Base-by-base conservation (phyloP, 345 rosid species). In the Euphorbia peplus region DNA sequence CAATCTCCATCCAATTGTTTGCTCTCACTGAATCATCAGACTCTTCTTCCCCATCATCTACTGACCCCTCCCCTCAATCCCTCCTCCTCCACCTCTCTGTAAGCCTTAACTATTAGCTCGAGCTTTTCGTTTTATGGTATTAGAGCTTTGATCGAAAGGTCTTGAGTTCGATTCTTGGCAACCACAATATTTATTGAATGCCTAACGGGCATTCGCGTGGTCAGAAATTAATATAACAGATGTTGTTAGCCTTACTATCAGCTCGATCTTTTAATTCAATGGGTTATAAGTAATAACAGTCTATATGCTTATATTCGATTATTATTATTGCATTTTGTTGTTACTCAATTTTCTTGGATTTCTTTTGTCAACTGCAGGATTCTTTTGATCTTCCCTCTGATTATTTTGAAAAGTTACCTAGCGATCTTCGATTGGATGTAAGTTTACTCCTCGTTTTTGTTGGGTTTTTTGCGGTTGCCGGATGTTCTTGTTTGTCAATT, bases 371-470 rank as follows among this genome's bases (percentile, higher is more conserved):
- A 47, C 14, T 82, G 91, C 90, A 91, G 98, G 88, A 82, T 56
- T 75, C 87, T 73, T 89, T 93, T 72, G 90, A 87, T 85, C 96
- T 93, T 68, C 91, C 96, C 6, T 73, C 89, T 32, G 97, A 86
- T 75, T 93, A 81, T 80, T 84, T 93, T 58, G 64, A 82, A 25
- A 81, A 84, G 75, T 65, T 93, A 21, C 97, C 98, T 9, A 5
- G 63, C 35, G 97, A 93, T 73, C 95, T 93, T 77, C 92, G 96
- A 32, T 73, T 88, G 54, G 98, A 93, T 84, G 96, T 90, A 71
- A 82, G 83, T 73, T 19, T 8, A 11, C 0, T 19, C 0, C 24
- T 13, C 30, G 41, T 37, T 60, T 50, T 50, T 8, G 59, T 55
- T 55, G 50, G 19, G 50, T 50, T 69, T 50, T 69, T 15, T 26